Conservation (phyloP, 768 basidiomycete species). For the Lactarius vividus region DNA sequence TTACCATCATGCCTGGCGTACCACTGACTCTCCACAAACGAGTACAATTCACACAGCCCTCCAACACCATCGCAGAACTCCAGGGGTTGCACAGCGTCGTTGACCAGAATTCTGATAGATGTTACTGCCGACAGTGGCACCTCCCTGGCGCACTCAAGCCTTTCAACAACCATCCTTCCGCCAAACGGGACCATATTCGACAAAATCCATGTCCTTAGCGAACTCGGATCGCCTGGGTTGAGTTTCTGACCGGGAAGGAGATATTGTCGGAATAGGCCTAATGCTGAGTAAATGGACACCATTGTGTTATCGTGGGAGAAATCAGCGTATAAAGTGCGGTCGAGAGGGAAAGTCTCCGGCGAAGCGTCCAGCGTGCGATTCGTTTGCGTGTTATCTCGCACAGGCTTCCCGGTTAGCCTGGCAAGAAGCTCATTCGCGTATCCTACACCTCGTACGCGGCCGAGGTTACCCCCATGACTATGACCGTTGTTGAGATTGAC, state of each 20-base stretch:
- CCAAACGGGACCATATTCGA: constrained; percentile 72
- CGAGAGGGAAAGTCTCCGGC: constrained; percentile 67
- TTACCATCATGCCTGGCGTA: constrained; percentile 67
- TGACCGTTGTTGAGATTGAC: neutral
- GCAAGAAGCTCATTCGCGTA: constrained; percentile 89
- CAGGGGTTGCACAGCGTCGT: constrained; percentile 65
- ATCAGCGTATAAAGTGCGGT: constrained; percentile 66
- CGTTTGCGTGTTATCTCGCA: constrained; percentile 69
- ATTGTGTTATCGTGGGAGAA: constrained; percentile 88
- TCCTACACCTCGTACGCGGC: constrained; percentile 79
- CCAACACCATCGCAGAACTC: constrained; percentile 56
- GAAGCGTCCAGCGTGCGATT: constrained; percentile 68
- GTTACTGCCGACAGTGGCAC: constrained; percentile 10
- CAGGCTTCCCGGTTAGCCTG: constrained; percentile 62
- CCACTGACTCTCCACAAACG: constrained; percentile 67
- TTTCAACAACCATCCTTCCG: constrained; percentile 71
- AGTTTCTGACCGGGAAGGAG: constrained; percentile 25
- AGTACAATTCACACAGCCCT: constrained; percentile 61
- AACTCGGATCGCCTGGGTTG: constrained; percentile 30
- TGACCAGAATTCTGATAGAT: constrained; percentile 74
- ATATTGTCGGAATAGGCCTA: constrained; percentile 42
- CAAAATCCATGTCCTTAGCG: constrained; percentile 46
- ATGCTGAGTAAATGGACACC: constrained; percentile 66
- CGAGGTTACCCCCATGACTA: constrained; percentile 67
- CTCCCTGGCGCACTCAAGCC: constrained; percentile 45